Percentiles rank a stretch among this genome's conserved stretches.
Evolutionary conservation across 768 basidiomycete genomes (phyloP).

Genomic region (Boletellus ananas): DNA sequence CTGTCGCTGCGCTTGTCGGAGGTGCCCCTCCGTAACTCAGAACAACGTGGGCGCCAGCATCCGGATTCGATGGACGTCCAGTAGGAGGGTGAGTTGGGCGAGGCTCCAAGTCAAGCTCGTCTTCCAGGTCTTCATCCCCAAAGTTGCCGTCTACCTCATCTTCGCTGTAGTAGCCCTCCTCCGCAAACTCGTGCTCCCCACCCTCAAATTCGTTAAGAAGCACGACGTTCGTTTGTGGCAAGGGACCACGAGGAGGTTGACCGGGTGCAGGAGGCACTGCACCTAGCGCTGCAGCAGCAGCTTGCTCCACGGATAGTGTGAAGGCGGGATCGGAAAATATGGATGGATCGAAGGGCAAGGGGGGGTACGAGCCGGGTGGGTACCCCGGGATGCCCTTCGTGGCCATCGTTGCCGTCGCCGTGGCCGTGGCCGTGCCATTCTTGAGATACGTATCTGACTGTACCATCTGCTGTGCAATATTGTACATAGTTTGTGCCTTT

Average conservation of each 20-base stretch:
- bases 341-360: slow-evolving; percentile 48
- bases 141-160: slow-evolving; percentile 43
- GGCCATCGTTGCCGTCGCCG: slow-evolving; percentile 31
- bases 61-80: slow-evolving; percentile 19
- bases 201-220: slow-evolving; percentile 38
- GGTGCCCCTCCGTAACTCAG: slow-evolving; percentile 38
- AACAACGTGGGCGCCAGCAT: slow-evolving; percentile 36
- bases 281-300: slow-evolving; percentile 35
- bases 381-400: slow-evolving; percentile 35
- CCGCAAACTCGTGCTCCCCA: slow-evolving; percentile 35
- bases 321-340: slow-evolving; percentile 55
- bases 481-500: slow-evolving; percentile 62
- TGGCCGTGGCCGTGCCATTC: slow-evolving; percentile 32
- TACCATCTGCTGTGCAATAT: slow-evolving; percentile 64
- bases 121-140: slow-evolving; percentile 36
- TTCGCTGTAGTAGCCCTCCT: slow-evolving; percentile 46
- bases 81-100: slow-evolving; percentile 20
- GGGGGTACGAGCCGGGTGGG: slow-evolving; percentile 40
- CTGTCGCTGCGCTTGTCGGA: background rate
- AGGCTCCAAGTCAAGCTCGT: slow-evolving; percentile 29
- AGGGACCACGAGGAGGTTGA: slow-evolving; percentile 30
- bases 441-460: slow-evolving; percentile 40
- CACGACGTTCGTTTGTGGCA: slow-evolving; percentile 35
- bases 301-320: slow-evolving; percentile 48
- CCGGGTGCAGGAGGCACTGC: slow-evolving; percentile 28